A percentile compares a stretch with the other conserved stretches of the same genome.
Conservation (phyloP, 495 filamentous ascomycete genomes). For the Rhypophila decipiens region DNA sequence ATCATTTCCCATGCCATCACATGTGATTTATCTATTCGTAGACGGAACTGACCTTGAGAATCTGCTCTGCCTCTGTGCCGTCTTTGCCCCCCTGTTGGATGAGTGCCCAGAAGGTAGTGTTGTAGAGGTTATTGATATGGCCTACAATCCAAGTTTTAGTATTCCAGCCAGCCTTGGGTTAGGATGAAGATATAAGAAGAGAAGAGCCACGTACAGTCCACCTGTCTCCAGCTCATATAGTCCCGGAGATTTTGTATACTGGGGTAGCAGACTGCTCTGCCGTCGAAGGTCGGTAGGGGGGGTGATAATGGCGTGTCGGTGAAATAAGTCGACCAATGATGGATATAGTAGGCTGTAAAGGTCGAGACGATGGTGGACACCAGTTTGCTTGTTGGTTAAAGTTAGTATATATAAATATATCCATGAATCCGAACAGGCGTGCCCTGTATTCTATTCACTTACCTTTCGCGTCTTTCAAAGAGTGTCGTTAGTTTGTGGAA, state of each 20-base stretch:
- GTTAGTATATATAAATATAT: not conserved
- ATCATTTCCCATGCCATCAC: not conserved
- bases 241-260: conserved; percentile 71
- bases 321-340: conserved; percentile 75
- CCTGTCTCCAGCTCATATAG: conserved; percentile 96
- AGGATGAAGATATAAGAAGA: too few relatives aligned
- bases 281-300: conserved; percentile 85
- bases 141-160: conserved; percentile 42
- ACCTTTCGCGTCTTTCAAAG: conserved; percentile 84
- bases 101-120: conserved; percentile 92
- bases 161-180: not conserved
- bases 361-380: conserved; percentile 84
- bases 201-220: conserved; percentile 78
- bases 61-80: conserved; percentile 69
- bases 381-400: conserved; percentile 59
- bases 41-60: conserved; percentile 61
- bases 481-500: conserved; percentile 73
- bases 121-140: conserved; percentile 97
- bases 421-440: not conserved
- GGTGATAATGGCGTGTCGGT: conserved; percentile 57
- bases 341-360: conserved; percentile 87
- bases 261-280: conserved; percentile 83
- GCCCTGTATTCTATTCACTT: conserved; percentile 23
- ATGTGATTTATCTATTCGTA: too few relatives aligned
- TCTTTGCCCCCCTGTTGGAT: conserved; percentile 71